phyloP scores from a whole-genome alignment of 768 basidiomycete genomes.

The Boletus speciosus region DNA sequence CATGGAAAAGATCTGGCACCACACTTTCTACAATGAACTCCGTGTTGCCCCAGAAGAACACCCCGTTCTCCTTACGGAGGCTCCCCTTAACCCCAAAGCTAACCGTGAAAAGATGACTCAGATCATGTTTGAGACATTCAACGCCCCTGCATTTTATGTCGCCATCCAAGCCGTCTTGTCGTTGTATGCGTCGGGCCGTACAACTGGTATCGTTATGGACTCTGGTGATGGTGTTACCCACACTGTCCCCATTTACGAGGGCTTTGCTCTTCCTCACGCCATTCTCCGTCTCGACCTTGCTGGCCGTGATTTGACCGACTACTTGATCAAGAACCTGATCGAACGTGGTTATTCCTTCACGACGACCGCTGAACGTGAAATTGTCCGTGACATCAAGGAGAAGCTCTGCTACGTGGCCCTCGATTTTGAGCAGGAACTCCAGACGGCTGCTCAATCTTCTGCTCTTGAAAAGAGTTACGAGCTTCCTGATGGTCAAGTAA shows the following conservation, averaged over 20 bases:
- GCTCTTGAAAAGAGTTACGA: constrained; percentile 93
- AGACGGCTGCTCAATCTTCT: constrained; percentile 85
- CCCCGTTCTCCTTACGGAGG: constrained; percentile 68
- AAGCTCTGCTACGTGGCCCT: constrained; percentile 92
- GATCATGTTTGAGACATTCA: constrained; percentile 80
- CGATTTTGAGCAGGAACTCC: constrained; percentile 91
- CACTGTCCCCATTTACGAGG: constrained; percentile 96
- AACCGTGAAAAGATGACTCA: constrained; percentile 77
- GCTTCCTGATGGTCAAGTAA: constrained; percentile 89
- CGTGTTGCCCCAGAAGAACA: constrained; percentile 78
- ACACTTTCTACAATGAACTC: constrained; percentile 88
- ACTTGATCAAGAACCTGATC: constrained; percentile 77
- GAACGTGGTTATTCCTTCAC: constrained; percentile 95
- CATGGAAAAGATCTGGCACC: constrained; percentile 99
- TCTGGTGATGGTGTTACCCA: constrained; percentile 96
- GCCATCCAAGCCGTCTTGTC: constrained; percentile 72
- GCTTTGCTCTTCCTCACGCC: constrained; percentile 88
- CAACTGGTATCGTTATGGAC: constrained; percentile 92
- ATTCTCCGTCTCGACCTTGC: constrained; percentile 90
- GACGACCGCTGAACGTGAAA: constrained; percentile 90
- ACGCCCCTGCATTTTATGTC: constrained; percentile 72
- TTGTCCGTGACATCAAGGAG: constrained; percentile 95
- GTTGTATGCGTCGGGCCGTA: constrained; percentile 90
- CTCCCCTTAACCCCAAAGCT: constrained; percentile 69
- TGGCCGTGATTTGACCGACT: constrained; percentile 88